Conservation (phyloP, 1,284 basidiomycete genomes). For the Fomitiporia mediterranea region DNA sequence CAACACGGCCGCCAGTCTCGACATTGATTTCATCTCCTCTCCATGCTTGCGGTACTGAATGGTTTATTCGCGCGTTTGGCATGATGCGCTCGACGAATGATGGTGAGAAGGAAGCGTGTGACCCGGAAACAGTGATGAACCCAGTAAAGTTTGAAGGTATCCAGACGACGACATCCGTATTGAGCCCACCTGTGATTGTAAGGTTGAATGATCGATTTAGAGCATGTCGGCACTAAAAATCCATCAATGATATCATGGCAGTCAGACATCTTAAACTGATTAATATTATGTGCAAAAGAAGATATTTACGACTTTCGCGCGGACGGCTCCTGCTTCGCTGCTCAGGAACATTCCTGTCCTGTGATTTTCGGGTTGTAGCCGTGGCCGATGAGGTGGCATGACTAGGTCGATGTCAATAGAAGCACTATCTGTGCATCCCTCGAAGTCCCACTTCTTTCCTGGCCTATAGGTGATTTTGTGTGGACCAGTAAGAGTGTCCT, state of each 20-base stretch:
- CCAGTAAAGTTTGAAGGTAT: conserved; percentile 74
- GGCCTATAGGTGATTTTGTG: conserved; percentile 54
- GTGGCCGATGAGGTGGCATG: conserved; percentile 70
- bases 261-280: no score
- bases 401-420: conserved; percentile 61
- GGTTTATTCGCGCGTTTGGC: conserved; percentile 53
- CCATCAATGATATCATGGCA: background rate
- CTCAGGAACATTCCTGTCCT: conserved; percentile 63
- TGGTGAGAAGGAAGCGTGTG: conserved; percentile 55
- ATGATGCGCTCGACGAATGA: conserved; percentile 69
- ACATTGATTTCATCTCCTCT: conserved; percentile 58
- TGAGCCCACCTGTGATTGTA: conserved; percentile 52
- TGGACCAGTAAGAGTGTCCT: conserved; percentile 34
- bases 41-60: conserved; percentile 33
- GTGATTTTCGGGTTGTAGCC: conserved; percentile 62
- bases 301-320: conserved; percentile 59
- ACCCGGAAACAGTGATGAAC: conserved; percentile 45
- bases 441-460: conserved; percentile 57
- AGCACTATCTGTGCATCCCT: conserved; percentile 45
- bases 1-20: conserved; percentile 51
- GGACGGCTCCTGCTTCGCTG: conserved; percentile 47
- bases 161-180: conserved; percentile 60
- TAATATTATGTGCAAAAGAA: conserved; percentile 1
- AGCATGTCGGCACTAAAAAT: conserved; percentile 56
- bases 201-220: conserved; percentile 61